Conservation (phyloP, 2,329 filamentous ascomycete genomes). For the Trichoderma simmonsii region DNA sequence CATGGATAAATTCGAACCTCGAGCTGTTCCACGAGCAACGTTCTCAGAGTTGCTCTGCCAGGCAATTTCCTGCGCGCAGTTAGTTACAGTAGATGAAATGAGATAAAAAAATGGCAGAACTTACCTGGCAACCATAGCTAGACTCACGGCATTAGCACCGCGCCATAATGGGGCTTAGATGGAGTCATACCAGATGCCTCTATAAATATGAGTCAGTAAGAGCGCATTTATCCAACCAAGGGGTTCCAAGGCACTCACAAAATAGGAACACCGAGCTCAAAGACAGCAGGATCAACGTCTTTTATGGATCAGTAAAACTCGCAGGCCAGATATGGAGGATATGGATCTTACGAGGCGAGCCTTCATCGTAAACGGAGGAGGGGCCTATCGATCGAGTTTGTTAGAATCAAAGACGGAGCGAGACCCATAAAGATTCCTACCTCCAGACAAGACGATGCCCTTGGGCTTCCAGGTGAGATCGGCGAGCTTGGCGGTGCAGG, state of each 20-base stretch:
- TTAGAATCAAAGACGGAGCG: not conserved
- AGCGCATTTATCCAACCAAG: slow-evolving; percentile 31
- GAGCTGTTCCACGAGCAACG: slow-evolving; percentile 39
- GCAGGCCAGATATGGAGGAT: not conserved
- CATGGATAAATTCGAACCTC: slow-evolving; percentile 1
- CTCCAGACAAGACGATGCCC: not conserved
- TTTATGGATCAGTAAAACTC: not conserved
- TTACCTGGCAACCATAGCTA: slow-evolving; percentile 6
- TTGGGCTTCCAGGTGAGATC: not conserved
- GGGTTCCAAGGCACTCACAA: not conserved
- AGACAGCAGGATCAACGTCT: slow-evolving; percentile 68
- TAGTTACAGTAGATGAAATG: not conserved
- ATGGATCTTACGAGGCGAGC: not conserved
- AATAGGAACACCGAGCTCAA: slow-evolving; percentile 56
- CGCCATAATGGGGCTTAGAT: not conserved
- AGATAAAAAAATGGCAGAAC: not conserved
- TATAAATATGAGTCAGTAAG: not conserved
- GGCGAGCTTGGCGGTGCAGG: not conserved
- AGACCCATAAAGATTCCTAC: not conserved
- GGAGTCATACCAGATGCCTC: not conserved
- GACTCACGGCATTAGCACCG: not conserved
- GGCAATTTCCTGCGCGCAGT: slow-evolving; percentile 51
- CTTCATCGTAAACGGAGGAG: not conserved
- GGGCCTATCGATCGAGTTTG: not conserved
- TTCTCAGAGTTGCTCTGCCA: slow-evolving; percentile 62